These are phyloP conservation scores for Epichloe baconii DNA, from an alignment of 2,329 filamentous ascomycete genomes.

Conservation along the genomic window DNA sequence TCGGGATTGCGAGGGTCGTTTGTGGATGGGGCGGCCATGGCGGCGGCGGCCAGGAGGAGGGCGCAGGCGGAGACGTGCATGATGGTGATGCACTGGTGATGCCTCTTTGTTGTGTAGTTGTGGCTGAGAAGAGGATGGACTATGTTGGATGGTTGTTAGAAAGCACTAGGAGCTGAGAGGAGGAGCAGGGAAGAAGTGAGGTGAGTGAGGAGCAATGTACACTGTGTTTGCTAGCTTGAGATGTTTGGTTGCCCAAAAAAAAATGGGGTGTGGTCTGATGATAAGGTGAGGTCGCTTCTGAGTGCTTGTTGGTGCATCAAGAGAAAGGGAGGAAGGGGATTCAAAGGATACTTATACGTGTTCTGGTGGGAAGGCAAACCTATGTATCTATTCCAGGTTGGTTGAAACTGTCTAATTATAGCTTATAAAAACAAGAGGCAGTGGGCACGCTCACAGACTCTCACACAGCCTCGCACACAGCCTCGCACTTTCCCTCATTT, in stretches of 20 bases:
- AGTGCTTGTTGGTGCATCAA: no score
- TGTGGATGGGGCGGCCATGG: constrained; percentile 12
- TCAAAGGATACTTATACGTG: not conserved
- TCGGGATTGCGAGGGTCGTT: constrained; percentile 1
- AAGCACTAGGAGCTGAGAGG: no score
- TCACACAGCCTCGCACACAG: not conserved
- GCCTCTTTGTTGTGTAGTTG: not conserved
- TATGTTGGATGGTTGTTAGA: no score
- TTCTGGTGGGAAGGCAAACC: not conserved
- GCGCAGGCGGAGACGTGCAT: constrained; percentile 10
- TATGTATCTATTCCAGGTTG: not conserved
- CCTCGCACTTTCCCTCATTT: not conserved
- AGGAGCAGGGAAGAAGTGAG: no score
- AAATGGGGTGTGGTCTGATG: not conserved
- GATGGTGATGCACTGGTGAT: not conserved
- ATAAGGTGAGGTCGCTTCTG: not conserved
- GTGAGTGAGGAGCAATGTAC: no score
- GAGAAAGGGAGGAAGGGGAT: not conserved
- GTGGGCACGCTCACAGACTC: no score
- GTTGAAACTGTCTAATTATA: not conserved
- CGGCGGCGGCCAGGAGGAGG: constrained; percentile 13
- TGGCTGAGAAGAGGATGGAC: not conserved
- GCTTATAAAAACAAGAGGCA: no score
- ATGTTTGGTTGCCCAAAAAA: not conserved
- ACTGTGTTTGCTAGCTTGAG: not conserved